Conservation (phyloP, 192 early-diverging fungal genomes). For the Coemansia sp. region DNA sequence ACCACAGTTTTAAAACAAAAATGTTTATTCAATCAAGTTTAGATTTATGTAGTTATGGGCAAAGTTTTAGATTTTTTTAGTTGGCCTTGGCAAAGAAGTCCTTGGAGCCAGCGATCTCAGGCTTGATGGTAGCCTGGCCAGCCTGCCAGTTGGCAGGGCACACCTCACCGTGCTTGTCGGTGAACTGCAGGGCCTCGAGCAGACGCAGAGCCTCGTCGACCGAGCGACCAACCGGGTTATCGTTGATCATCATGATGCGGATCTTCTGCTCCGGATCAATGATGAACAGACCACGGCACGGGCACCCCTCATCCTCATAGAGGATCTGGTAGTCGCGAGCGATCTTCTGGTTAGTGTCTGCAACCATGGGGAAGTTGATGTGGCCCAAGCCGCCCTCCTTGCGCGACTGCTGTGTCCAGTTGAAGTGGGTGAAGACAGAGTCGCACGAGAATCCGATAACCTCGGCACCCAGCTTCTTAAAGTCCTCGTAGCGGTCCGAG, state of each 20-base stretch:
- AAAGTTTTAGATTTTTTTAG: constrained; percentile 3
- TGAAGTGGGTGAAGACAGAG: constrained; percentile 81
- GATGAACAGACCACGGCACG: constrained; percentile 86
- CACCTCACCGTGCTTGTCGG: constrained; percentile 80
- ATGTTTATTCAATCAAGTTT: no score
- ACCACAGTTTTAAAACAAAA: not conserved
- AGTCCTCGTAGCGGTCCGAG: constrained; percentile 80
- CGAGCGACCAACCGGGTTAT: constrained; percentile 80
- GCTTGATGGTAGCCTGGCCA: constrained; percentile 73
- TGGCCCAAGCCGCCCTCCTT: constrained; percentile 90
- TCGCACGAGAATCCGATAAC: constrained; percentile 72
- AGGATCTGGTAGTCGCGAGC: constrained; percentile 84
- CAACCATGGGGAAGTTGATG: constrained; percentile 86
- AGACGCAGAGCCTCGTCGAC: constrained; percentile 86
- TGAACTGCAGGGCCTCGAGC: constrained; percentile 89
- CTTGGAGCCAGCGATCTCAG: constrained; percentile 61
- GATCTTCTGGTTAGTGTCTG: constrained; percentile 88
- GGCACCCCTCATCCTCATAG: constrained; percentile 70
- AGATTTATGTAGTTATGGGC: not conserved
- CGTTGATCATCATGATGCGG: constrained; percentile 87
- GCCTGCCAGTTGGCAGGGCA: constrained; percentile 84
- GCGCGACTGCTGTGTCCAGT: constrained; percentile 80
- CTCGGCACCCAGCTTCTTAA: constrained; percentile 73
- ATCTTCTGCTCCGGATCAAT: constrained; percentile 87
- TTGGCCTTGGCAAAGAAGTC: constrained; percentile 65